Evolutionary conservation across 1,139 yeast genomes (phyloP), one percentile per base, ranked within the genome.

Genomic region (Blastobotrys capitulatus): DNA sequence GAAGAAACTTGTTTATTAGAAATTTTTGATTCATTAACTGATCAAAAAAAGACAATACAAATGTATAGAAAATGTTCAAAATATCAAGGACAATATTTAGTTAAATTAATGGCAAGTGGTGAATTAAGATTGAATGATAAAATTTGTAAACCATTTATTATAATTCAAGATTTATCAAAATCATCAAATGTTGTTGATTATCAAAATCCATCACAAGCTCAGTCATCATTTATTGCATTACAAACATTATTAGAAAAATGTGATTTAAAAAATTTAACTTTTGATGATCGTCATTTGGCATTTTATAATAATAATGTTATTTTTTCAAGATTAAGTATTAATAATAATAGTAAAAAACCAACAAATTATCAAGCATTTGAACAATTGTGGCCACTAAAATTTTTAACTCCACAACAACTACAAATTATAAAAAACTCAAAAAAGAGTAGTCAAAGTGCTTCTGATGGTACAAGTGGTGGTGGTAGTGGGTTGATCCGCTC

Each of bases 141-240:
- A 6, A 7, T 19, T 18, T 9, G n/a, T n/a, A 29, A 10, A 8
- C 26, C 31, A 7, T 42, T 34, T 34, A 19, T 42, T 2, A 18
- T 42, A 13, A 2, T 42, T 2, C 32, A 42, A 29, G 45, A 42
- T 19, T 16, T 34, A 31, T 5, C 45, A 15, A 19, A 32, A 12
- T 31, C 29, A 6, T 15, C 15, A 4, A 18, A 15, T 19, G 31
- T 20, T 5, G 32, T 42, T 16, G 39, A 34, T 34, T 32, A n/a
- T 22, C 29, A n/a, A 2, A 32, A 29, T 22, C 7, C 27, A 2
- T 10, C 15, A 19, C 45, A 42, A 12, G 45, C 22, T 4, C 19
- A n/a, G 9, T 32, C 45, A 9, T 38, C 45, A 27, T n/a, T 20
- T 12, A 22, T 27, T 9, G 45, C 45, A 20, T n/a, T 42, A 16